Conservation (phyloP, 2,329 filamentous ascomycete species). For the Trichophyton verrucosum region DNA sequence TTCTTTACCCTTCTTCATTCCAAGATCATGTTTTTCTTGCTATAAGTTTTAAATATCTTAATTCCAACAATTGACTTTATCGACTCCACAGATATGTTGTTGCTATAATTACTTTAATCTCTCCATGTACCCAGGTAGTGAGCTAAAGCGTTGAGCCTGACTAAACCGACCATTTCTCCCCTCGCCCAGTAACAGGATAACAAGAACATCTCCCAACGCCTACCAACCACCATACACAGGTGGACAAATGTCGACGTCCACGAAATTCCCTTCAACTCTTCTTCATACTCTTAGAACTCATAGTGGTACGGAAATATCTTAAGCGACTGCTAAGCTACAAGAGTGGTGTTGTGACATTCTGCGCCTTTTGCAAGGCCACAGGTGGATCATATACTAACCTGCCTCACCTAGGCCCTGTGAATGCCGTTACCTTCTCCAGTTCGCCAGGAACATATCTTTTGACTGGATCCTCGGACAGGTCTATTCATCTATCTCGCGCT, state of each 20-base stretch:
- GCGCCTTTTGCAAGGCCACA: not conserved
- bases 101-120: not conserved
- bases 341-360: not conserved
- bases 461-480: constrained; percentile 73
- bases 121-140: not conserved
- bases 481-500: constrained; percentile 71
- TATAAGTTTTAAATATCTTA: constrained; percentile 4
- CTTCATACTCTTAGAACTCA: constrained; percentile 36
- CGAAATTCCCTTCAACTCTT: constrained; percentile 28
- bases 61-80: constrained; percentile 6
- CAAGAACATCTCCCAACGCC: not conserved
- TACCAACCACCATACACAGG: not conserved
- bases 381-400: not conserved
- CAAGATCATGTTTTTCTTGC: constrained; percentile 3
- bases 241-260: constrained; percentile 18
- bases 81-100: not conserved
- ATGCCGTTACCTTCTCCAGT: constrained; percentile 60
- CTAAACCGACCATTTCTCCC: not conserved
- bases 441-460: constrained; percentile 66
- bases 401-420: constrained; percentile 48
- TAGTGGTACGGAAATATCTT: constrained; percentile 23
- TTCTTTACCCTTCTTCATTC: constrained; percentile 2
- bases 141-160: not conserved
- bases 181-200: not conserved
- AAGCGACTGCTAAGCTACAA: not conserved